Evolutionary conservation across 2,329 filamentous ascomycete species (phyloP).

Genomic region (Fusarium mangiferae): DNA sequence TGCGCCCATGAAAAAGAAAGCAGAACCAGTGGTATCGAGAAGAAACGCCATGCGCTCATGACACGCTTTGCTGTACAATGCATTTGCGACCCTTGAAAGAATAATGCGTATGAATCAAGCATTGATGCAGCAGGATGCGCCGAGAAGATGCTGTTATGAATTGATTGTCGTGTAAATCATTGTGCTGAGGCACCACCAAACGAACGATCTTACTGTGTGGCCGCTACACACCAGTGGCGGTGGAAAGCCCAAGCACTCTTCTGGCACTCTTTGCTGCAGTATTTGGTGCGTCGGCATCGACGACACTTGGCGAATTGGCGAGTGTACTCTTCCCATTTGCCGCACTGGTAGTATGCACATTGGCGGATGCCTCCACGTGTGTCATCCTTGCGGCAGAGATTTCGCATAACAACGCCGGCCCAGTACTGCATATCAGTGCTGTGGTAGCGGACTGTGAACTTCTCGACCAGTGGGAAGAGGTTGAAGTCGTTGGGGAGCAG

Average conservation of each 20-base stretch:
- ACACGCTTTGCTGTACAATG: slow-evolving; percentile 57
- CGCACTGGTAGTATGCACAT: slow-evolving; percentile 97
- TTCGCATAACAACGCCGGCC: slow-evolving; percentile 99
- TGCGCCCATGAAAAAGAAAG: slow-evolving; percentile 44
- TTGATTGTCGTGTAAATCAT: slow-evolving; percentile 33
- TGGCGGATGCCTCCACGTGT: slow-evolving; percentile 93
- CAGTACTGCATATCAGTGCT: slow-evolving; percentile 99
- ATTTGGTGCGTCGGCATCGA: slow-evolving; percentile 94
- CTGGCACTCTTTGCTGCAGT: slow-evolving; percentile 99
- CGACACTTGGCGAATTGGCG: slow-evolving; percentile 98
- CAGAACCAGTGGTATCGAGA: slow-evolving; percentile 57
- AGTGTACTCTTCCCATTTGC: slow-evolving; percentile 97
- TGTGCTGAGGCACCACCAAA: slow-evolving; percentile 1
- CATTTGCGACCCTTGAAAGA: slow-evolving; percentile 48
- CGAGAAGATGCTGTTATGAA: slow-evolving; percentile 40
- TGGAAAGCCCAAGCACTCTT: slow-evolving; percentile 99
- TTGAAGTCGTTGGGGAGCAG: slow-evolving; percentile 94
- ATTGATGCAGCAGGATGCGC: slow-evolving; percentile 41
- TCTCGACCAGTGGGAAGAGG: slow-evolving; percentile 97
- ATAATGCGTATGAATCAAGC: slow-evolving; percentile 47
- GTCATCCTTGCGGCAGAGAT: slow-evolving; percentile 97
- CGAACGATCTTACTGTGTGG: slow-evolving; percentile 58
- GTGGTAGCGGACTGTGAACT: slow-evolving; percentile 96
- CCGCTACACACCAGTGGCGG: slow-evolving; percentile 94
- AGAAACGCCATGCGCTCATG: slow-evolving; percentile 54